These are phyloP conservation scores for Phyllosticta capitalensis DNA, from an alignment of 2,329 filamentous ascomycete species.

Conservation along the genomic window DNA sequence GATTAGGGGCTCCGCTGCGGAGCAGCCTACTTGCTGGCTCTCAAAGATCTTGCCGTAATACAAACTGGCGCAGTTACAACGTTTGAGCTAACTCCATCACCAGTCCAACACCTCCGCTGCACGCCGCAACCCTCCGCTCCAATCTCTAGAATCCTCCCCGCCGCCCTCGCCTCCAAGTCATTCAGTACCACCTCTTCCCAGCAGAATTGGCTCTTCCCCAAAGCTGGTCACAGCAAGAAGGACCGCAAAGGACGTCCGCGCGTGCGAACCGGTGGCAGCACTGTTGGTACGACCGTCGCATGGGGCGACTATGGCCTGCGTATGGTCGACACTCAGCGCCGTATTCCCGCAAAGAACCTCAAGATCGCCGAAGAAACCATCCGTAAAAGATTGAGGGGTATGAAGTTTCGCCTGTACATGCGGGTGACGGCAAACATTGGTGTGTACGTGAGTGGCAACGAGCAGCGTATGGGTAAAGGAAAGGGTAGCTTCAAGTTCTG, in stretches of 20 bases:
- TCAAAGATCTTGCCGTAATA: slow-evolving; percentile 5
- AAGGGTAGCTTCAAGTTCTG: slow-evolving; percentile 97
- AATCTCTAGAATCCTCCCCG: slow-evolving; percentile 15
- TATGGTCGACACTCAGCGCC: slow-evolving; percentile 85
- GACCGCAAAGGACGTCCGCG: slow-evolving; percentile 79
- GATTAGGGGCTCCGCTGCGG: slow-evolving; percentile 26
- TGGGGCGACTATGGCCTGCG: slow-evolving; percentile 95
- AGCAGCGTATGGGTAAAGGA: slow-evolving; percentile 98
- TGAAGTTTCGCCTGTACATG: slow-evolving; percentile 89
- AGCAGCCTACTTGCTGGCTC: slow-evolving; percentile 15
- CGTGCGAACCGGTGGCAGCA: slow-evolving; percentile 82
- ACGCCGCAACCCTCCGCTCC: slow-evolving; percentile 15
- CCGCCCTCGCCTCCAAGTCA: slow-evolving; percentile 35
- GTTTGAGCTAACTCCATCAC: neutral
- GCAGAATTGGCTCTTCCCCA: slow-evolving; percentile 73
- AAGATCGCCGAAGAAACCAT: slow-evolving; percentile 93
- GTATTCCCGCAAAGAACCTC: slow-evolving; percentile 77
- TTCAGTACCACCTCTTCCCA: slow-evolving; percentile 62
- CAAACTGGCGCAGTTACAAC: neutral
- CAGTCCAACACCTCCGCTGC: slow-evolving; percentile 13
- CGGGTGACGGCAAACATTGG: slow-evolving; percentile 86
- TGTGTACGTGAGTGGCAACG: slow-evolving; percentile 91
- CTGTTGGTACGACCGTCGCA: slow-evolving; percentile 85
- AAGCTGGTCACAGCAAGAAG: slow-evolving; percentile 71
- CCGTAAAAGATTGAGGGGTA: slow-evolving; percentile 73